Evolutionary conservation across 345 rosid species (phyloP).

Genomic region (Pelargonium nanum): DNA sequence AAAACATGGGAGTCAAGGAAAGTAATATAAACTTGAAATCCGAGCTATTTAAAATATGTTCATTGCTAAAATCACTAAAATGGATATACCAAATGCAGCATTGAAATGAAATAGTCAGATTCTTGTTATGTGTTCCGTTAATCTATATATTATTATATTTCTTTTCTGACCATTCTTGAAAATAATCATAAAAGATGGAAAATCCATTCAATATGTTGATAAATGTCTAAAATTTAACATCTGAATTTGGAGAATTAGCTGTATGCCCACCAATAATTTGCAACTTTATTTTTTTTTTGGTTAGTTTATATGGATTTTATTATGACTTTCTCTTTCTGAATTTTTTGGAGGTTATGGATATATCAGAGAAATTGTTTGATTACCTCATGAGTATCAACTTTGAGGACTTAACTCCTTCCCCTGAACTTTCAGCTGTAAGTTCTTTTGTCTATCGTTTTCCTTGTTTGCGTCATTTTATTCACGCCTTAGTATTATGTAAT

Average conservation of each 20-base stretch:
- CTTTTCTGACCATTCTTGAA: too few relatives aligned
- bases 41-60: too few relatives aligned
- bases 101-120: too few relatives aligned
- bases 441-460: constrained; percentile 9
- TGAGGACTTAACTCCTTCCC: constrained; percentile 27
- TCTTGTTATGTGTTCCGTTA: too few relatives aligned
- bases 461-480: neutral
- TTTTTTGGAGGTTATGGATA: constrained; percentile 45
- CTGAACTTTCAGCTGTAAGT: constrained; percentile 42
- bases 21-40: too few relatives aligned
- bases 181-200: too few relatives aligned
- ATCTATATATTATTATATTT: too few relatives aligned
- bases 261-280: neutral
- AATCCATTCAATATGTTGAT: neutral
- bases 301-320: neutral
- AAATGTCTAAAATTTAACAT: neutral
- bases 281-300: neutral
- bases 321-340: constrained; percentile 12
- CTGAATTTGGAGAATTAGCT: neutral
- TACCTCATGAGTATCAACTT: constrained; percentile 40
- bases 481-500: neutral
- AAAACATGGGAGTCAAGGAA: too few relatives aligned
- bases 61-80: too few relatives aligned
- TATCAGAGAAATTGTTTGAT: constrained; percentile 48
- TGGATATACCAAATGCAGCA: too few relatives aligned